Evolutionary conservation across 2,329 filamentous ascomycete species (phyloP), one percentile per base, ranked within the genome.

Genomic region (Pseudogymnoascus sp.): DNA sequence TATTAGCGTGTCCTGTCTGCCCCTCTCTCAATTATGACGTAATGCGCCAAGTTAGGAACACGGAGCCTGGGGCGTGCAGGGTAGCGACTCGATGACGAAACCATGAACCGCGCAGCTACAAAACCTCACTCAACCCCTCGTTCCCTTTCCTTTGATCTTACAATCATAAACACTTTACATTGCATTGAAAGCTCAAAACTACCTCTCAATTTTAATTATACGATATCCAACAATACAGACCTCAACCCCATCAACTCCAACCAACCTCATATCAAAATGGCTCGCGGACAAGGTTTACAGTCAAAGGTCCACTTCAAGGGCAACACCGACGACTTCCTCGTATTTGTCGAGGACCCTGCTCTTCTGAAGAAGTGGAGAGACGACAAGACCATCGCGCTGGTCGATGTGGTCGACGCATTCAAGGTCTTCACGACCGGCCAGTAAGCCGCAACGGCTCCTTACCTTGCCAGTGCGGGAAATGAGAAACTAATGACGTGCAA

Each of bases 391-490:
- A 79, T 94, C 31, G 89, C 94, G 38, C 78, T 97, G 58, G 83
- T 90, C 1, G 87, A 97, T 71, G 92, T 99, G 63, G 83, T 97
- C 62, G 91, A 87, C 63, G 83, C 89, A 6, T 97, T 91, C 82
- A 90, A 96, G 82, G 81, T 99, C 72, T 96, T 96, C 72, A 80
- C 89, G 45, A 96, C 92, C 37, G 90, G 95, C 80, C 89, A 88
- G 92, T 97, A 82, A 78, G 89, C 80, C 67, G 64, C 33, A 61
- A 39, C 41, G 37, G 55, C 43, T 31, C 23, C 21, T 63, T 52
- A 52, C 59, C 29, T 26, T 58, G 8, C 14, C 29, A 60, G 21
- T 14, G 6, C 1, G 31, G 19, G 33, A 19, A 4, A 38, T 23
- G 29, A 26, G 14, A 37, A 7, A 21, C 21, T 49, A 43, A 61